Evolutionary conservation across 2,329 filamentous ascomycete genomes (phyloP).

Genomic region (Talaromyces sp.): DNA sequence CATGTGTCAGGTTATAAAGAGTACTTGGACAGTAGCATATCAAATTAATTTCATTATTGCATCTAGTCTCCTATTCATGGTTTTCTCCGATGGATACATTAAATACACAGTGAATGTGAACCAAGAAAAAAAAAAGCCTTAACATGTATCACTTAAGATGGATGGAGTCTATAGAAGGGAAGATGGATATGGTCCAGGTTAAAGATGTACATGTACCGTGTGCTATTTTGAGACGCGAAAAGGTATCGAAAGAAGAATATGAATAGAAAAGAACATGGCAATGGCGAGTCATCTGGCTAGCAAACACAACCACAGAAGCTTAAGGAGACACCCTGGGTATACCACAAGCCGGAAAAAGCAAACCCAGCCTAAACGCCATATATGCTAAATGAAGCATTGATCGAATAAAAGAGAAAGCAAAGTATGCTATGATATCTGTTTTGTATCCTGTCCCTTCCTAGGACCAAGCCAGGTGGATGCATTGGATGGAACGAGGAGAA

Average conservation of each 20-base stretch:
- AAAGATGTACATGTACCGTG: neutral
- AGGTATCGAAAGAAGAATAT: neutral
- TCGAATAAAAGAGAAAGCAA: constrained; percentile 4
- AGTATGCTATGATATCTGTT: constrained; percentile 5
- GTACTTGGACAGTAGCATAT: too few species aligned
- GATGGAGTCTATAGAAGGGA: too few species aligned
- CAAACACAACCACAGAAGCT: constrained; percentile 17
- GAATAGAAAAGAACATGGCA: neutral
- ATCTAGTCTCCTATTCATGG: too few species aligned
- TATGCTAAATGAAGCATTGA: constrained; percentile 12
- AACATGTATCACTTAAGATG: too few species aligned
- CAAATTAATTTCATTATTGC: too few species aligned
- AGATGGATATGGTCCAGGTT: neutral
- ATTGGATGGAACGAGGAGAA: too few species aligned
- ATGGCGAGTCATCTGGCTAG: constrained; percentile 7
- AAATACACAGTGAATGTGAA: too few species aligned
- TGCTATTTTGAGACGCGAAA: neutral
- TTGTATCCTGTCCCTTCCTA: neutral
- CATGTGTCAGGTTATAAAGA: too few species aligned
- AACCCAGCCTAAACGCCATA: constrained; percentile 7
- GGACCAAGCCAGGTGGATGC: too few species aligned
- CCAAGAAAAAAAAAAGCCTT: too few species aligned
- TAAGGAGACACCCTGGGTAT: constrained; percentile 19
- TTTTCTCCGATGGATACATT: too few species aligned
- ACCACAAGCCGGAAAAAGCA: constrained; percentile 17